Evolutionary conservation across 495 filamentous ascomycete species (phyloP).

Genomic region (Penicillium ucsense): DNA sequence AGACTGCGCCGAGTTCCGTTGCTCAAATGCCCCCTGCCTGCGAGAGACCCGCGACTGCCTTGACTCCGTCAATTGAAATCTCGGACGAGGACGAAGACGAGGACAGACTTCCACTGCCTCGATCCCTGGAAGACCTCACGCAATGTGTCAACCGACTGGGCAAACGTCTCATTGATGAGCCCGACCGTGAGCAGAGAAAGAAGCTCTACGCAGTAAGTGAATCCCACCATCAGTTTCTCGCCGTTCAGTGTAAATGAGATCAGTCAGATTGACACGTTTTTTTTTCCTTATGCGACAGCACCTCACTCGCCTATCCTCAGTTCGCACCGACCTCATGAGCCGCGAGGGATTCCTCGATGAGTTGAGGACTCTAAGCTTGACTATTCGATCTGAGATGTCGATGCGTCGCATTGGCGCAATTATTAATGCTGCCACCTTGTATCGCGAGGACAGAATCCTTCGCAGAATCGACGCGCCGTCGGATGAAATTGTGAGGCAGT

Average conservation of each 20-base stretch:
- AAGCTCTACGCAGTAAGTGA: conserved; percentile 3
- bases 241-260: neutral
- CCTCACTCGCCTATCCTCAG: neutral
- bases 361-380: neutral
- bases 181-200: neutral
- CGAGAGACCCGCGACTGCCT: too few species aligned
- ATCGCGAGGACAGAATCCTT: neutral
- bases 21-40: too few species aligned
- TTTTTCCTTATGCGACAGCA: neutral
- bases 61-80: too few species aligned
- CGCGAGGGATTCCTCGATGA: neutral
- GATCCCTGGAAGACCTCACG: neutral
- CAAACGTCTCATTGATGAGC: neutral
- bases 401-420: neutral
- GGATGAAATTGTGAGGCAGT: conserved; percentile 1
- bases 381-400: neutral
- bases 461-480: neutral
- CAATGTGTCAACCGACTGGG: neutral
- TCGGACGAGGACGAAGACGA: neutral
- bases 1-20: too few species aligned
- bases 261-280: neutral
- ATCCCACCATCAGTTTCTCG: neutral
- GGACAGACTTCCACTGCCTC: neutral
- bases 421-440: neutral
- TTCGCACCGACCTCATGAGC: neutral